These are phyloP conservation scores for Lactifluus piperatus DNA, from an alignment of 768 basidiomycete species.

Conservation along the genomic window DNA sequence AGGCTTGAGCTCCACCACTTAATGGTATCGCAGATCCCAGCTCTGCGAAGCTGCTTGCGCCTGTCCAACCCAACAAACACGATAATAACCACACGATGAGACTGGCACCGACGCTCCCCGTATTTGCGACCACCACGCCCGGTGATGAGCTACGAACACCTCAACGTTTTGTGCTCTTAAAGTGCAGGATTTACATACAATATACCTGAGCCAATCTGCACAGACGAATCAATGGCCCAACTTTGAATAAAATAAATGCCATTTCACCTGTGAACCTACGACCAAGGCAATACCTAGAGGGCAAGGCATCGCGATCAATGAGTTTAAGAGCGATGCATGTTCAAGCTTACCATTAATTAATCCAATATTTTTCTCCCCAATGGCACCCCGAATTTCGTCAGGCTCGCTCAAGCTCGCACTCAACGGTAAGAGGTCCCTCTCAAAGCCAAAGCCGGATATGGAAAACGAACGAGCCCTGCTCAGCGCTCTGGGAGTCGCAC, in stretches of 20 bases:
- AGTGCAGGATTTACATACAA: conserved; percentile 47
- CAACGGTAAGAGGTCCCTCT: conserved; percentile 67
- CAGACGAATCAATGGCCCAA: background rate
- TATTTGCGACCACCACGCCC: conserved; percentile 84
- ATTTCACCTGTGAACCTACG: conserved; percentile 65
- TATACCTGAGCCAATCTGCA: conserved; percentile 84
- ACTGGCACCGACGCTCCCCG: conserved; percentile 85
- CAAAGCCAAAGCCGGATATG: conserved; percentile 69
- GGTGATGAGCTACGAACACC: conserved; percentile 66
- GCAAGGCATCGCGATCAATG: background rate
- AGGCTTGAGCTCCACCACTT: conserved; percentile 60
- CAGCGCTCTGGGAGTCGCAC: conserved; percentile 30
- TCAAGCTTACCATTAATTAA: conserved; percentile 55
- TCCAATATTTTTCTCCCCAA: conserved; percentile 63
- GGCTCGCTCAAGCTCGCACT: conserved; percentile 70
- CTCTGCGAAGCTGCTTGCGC: conserved; percentile 90
- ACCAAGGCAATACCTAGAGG: conserved; percentile 72
- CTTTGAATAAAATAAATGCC: background rate
- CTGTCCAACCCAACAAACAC: conserved; percentile 89
- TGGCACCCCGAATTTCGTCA: conserved; percentile 38
- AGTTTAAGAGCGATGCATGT: background rate
- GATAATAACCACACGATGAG: conserved; percentile 76
- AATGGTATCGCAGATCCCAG: conserved; percentile 83
- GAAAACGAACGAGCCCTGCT: conserved; percentile 45
- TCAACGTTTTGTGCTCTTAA: conserved; percentile 5